A percentile compares a stretch with the other conserved stretches of the same genome.
Evolutionary conservation across 2,329 filamentous ascomycete species (phyloP).

Genomic region (Rachicladosporium sp.): DNA sequence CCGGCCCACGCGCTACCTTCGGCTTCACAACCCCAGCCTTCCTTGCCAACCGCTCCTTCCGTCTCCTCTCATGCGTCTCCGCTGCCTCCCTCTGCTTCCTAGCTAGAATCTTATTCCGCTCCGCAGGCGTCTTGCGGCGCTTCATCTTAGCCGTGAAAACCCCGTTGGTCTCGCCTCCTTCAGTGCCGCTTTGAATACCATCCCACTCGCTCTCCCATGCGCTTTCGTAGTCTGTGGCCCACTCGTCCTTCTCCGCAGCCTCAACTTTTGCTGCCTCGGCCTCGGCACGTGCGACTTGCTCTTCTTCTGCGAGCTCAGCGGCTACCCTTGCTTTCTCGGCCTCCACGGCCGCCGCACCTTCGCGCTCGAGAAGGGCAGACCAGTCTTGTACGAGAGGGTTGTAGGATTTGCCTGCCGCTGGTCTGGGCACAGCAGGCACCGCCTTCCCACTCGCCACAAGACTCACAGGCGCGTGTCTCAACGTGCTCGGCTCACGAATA

Average conservation of each 20-base stretch:
- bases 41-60: slow-evolving; percentile 47
- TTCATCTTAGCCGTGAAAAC: slow-evolving; percentile 57
- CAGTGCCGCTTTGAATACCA: slow-evolving; percentile 35
- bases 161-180: slow-evolving; percentile 48
- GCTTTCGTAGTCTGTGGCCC: slow-evolving; percentile 50
- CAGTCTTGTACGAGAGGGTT: slow-evolving; percentile 85
- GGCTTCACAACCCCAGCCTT: slow-evolving; percentile 8
- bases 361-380: slow-evolving; percentile 58
- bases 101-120: slow-evolving; percentile 78
- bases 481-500: slow-evolving; percentile 59
- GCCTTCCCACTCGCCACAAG: slow-evolving; percentile 71
- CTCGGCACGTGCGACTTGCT: slow-evolving; percentile 55
- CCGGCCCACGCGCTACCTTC: background rate
- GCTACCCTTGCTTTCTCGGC: slow-evolving; percentile 63
- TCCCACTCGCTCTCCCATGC: slow-evolving; percentile 60
- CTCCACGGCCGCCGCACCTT: slow-evolving; percentile 68
- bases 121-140: slow-evolving; percentile 70
- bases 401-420: slow-evolving; percentile 76
- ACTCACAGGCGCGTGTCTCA: slow-evolving; percentile 67
- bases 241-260: slow-evolving; percentile 60
- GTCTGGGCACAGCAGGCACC: slow-evolving; percentile 65
- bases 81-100: slow-evolving; percentile 76
- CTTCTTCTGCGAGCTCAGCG: slow-evolving; percentile 52
- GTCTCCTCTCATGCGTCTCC: slow-evolving; percentile 61
- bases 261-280: slow-evolving; percentile 67